A percentile compares a stretch with the other conserved stretches of the same genome.
Conservation (phyloP, 2,329 filamentous ascomycete species). For the Chrysoporthe cubensis region DNA sequence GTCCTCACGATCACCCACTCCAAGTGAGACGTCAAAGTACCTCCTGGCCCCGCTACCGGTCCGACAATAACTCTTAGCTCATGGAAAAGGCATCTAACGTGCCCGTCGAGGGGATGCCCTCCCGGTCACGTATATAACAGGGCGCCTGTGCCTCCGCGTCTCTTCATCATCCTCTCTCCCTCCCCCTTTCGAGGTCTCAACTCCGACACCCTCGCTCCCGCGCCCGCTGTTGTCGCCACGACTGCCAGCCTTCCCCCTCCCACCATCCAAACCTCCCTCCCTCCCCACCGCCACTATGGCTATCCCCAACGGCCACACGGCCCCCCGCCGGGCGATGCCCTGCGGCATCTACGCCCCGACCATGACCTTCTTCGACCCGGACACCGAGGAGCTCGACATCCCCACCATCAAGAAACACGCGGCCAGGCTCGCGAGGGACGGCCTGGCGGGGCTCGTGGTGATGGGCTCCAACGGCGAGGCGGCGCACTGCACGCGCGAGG, state of each 20-base stretch:
- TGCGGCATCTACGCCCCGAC: conserved; percentile 87
- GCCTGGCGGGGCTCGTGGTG: conserved; percentile 79
- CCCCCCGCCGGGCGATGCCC: conserved; percentile 62
- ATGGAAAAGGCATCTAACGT: conserved; percentile 35
- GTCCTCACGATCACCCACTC: conserved; percentile 39
- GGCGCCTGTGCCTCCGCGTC: conserved; percentile 19
- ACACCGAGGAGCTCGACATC: conserved; percentile 84
- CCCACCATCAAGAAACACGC: conserved; percentile 79
- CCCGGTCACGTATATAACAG: conserved; percentile 16
- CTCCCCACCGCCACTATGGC: conserved; percentile 37
- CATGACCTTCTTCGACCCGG: conserved; percentile 86
- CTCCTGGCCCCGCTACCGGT: conserved; percentile 38
- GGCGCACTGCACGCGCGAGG: conserved; percentile 77
- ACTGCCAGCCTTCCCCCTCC: neutral
- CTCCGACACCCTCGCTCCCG: neutral
- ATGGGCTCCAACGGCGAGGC: conserved; percentile 94
- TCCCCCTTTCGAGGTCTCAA: neutral
- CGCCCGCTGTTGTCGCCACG: neutral
- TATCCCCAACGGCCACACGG: conserved; percentile 40
- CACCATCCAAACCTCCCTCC: no score
- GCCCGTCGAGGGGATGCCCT: conserved; percentile 10
- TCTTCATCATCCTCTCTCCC: neutral
- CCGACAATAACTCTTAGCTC: conserved; percentile 40
- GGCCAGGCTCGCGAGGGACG: conserved; percentile 74
- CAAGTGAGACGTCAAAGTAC: conserved; percentile 25